Conservation (phyloP, 805 yeast genomes). For the Diddensiella caesifluorescens region DNA sequence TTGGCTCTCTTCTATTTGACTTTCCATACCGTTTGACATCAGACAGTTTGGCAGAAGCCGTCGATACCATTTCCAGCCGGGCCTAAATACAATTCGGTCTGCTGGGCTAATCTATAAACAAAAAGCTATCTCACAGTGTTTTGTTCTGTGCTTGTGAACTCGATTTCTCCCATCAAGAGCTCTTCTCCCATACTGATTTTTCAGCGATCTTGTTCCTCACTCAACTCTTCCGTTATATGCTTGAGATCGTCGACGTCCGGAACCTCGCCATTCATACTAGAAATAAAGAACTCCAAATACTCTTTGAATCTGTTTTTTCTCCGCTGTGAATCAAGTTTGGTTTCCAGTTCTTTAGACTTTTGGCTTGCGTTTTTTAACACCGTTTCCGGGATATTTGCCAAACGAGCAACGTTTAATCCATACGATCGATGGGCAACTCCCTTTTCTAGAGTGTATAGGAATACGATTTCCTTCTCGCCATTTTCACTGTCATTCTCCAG, state of each 20-base stretch:
- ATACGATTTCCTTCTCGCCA: slow-evolving; percentile 36
- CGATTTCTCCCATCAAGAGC: too few relatives aligned
- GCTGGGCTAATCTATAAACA: too few relatives aligned
- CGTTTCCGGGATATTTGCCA: slow-evolving; percentile 50
- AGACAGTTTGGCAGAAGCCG: too few relatives aligned
- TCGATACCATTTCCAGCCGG: too few relatives aligned
- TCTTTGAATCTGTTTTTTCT: neutral
- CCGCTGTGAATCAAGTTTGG: neutral
- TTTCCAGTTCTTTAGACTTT: slow-evolving; percentile 27
- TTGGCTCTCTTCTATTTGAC: too few relatives aligned
- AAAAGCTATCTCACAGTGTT: too few relatives aligned
- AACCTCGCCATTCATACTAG: too few relatives aligned
- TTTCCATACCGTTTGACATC: too few relatives aligned
- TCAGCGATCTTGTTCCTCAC: neutral
- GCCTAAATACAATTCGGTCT: too few relatives aligned
- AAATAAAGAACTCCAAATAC: too few relatives aligned
- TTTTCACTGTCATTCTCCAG: slow-evolving; percentile 36
- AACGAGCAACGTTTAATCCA: slow-evolving; percentile 78
- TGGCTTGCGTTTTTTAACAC: slow-evolving; percentile 25
- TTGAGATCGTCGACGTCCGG: neutral
- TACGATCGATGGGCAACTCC: slow-evolving; percentile 61
- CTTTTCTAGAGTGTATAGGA: slow-evolving; percentile 45
- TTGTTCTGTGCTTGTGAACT: too few relatives aligned
- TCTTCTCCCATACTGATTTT: neutral
- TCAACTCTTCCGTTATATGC: neutral